Conservation (phyloP, 768 basidiomycete species). For the Hirschioporus abietinus region DNA sequence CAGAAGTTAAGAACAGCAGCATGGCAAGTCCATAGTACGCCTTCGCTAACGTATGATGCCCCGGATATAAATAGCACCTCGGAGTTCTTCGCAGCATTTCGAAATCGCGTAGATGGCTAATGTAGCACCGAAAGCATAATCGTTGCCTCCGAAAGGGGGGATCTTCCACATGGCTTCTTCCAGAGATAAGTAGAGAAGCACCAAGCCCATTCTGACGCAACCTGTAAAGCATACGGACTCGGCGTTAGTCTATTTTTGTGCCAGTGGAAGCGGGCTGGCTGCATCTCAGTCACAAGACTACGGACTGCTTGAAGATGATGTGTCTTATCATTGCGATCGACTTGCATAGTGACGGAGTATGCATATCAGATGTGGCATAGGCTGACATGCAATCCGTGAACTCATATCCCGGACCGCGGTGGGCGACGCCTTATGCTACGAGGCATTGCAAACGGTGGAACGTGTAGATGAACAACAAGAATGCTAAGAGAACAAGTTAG, state of each 20-base stretch:
- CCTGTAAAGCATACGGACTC: neutral
- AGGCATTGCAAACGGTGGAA: too few species aligned
- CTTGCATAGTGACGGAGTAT: too few species aligned
- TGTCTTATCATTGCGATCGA: neutral
- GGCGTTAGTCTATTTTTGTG: neutral
- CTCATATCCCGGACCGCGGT: too few species aligned
- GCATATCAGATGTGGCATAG: too few species aligned
- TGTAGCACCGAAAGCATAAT: neutral
- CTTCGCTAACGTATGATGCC: neutral
- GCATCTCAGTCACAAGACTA: neutral
- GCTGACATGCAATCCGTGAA: too few species aligned
- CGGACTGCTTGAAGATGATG: neutral
- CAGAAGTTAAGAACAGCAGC: neutral
- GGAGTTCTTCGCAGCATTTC: neutral
- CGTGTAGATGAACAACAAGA: too few species aligned
- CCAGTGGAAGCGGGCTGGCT: neutral
- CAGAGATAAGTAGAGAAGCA: neutral
- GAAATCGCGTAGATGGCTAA: neutral
- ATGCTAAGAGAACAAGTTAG: too few species aligned
- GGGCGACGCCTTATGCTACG: too few species aligned
- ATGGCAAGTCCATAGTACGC: neutral
- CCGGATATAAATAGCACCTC: neutral
- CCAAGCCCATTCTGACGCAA: neutral
- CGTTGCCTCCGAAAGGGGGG: neutral
- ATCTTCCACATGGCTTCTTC: neutral